Evolutionary conservation across 305 asterid species (phyloP), one percentile per base, ranked within the genome.

Genomic region (Fraxinus xanthoxyloides): DNA sequence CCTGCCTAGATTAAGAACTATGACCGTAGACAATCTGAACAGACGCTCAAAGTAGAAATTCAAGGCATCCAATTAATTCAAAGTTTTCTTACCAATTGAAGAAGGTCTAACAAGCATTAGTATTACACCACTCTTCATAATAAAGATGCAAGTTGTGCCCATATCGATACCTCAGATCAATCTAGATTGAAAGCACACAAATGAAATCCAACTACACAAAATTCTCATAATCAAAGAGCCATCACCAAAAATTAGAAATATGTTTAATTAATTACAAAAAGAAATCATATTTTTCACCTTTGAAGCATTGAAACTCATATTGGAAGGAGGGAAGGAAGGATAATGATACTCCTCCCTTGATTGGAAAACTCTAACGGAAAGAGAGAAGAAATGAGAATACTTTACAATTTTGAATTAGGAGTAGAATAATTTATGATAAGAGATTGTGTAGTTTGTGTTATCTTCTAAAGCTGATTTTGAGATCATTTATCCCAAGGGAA

Each of bases 101-200:
- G 86, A 95, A 95, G 80, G 97, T 98, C 85, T 95, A 98, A 77
- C 95, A 97, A 65, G 97, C 89, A 73, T 88, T 91, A 76, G 92
- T 75, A 81, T 88, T 83, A 85, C 97, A 89, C 97, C 99, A 95
- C 80, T 90, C 97, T 24, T 93, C 93, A 54, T 90, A 95, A 84
- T 93, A 95, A 0, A 86, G 26, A 85, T 95, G 96, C 74, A 95
- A 88, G 87, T 88, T 91, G 85, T 95, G 98, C 77, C 98, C 99
- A 85, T 95, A 94, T 2, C 98, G 98, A 82, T 95, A 98, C 85
- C 97, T 89, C 12, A 98, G 98, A 80, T 95, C 98, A 84, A 95
- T 90, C 98, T 94, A 85, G 24, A 63, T 4, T 17, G 30, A 51
- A 21, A 31, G 7, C 5, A 26, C 30, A 70, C 54, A 28, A 78